Evolutionary conservation across 345 rosid species (phyloP).

Genomic region (Aquilaria sinensis): DNA sequence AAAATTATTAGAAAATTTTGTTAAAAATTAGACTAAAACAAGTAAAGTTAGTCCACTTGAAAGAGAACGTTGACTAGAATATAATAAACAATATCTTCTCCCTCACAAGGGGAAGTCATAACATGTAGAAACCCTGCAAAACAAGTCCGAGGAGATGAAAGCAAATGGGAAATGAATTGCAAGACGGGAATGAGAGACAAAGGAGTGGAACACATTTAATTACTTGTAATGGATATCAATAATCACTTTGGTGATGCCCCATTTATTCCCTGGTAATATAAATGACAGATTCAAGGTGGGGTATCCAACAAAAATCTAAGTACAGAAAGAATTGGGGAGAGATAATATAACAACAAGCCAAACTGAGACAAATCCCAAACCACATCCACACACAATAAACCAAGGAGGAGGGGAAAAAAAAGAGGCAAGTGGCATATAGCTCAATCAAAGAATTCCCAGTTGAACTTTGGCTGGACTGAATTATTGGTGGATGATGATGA

Average conservation of each 20-base stretch:
- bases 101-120: not conserved
- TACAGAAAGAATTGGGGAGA: conserved; percentile 75
- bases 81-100: conserved; percentile 5
- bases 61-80: not conserved
- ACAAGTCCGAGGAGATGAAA: conserved; percentile 6
- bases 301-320: conserved; percentile 47
- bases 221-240: conserved; percentile 12
- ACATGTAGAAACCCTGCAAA: conserved; percentile 1
- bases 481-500: conserved; percentile 19
- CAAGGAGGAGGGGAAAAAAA: not conserved
- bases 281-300: conserved; percentile 24
- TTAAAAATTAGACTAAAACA: not conserved
- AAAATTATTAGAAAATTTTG: not conserved
- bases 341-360: conserved; percentile 26
- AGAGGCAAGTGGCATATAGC: conserved; percentile 14
- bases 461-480: conserved; percentile 56
- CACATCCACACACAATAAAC: conserved; percentile 52
- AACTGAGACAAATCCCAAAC: conserved; percentile 31
- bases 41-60: not conserved
- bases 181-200: conserved; percentile 6
- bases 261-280: conserved; percentile 40
- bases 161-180: conserved; percentile 18
- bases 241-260: conserved; percentile 36
- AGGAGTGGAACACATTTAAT: conserved; percentile 1
- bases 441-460: conserved; percentile 90